phyloP scores from a whole-genome alignment of 371 early-diverging fungal genomes.

The Mortierella sp. region DNA sequence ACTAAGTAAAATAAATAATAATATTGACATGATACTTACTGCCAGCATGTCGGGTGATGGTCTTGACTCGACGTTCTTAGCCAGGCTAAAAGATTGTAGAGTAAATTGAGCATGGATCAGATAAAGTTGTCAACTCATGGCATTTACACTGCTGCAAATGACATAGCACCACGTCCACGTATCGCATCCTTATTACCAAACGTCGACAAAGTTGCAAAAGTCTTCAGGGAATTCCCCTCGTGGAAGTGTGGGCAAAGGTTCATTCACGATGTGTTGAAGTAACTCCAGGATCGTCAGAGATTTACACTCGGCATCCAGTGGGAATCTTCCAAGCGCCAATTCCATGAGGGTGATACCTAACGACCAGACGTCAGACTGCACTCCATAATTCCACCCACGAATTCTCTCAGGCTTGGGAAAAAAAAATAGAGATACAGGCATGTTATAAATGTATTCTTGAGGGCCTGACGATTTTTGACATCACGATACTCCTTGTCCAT shows the following conservation, averaged over 20 bases:
- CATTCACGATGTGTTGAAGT: conserved; percentile 92
- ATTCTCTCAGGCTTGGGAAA: conserved; percentile 91
- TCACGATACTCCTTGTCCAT: not conserved
- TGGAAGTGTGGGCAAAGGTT: conserved; percentile 90
- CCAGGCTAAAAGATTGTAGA: conserved; percentile 20
- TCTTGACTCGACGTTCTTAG: conserved; percentile 54
- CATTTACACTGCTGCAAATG: not conserved
- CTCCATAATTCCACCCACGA: conserved; percentile 90
- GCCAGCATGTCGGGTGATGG: conserved; percentile 51
- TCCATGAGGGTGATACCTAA: conserved; percentile 95
- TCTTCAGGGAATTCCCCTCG: conserved; percentile 75
- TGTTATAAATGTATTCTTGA: not conserved
- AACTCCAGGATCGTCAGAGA: conserved; percentile 90
- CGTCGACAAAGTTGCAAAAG: conserved; percentile 82
- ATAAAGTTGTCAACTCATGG: conserved; percentile 1
- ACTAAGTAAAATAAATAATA: not conserved
- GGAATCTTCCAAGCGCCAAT: conserved; percentile 91
- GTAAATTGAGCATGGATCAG: not conserved
- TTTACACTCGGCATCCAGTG: conserved; percentile 85
- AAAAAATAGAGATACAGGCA: not conserved
- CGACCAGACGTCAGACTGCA: conserved; percentile 96
- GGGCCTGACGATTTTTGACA: conserved; percentile 8
- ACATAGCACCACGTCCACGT: not conserved
- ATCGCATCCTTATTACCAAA: conserved; percentile 67
- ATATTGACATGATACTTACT: conserved; percentile 24